phyloP scores from a whole-genome alignment of 345 rosid species.

The Triadica sebifera region DNA sequence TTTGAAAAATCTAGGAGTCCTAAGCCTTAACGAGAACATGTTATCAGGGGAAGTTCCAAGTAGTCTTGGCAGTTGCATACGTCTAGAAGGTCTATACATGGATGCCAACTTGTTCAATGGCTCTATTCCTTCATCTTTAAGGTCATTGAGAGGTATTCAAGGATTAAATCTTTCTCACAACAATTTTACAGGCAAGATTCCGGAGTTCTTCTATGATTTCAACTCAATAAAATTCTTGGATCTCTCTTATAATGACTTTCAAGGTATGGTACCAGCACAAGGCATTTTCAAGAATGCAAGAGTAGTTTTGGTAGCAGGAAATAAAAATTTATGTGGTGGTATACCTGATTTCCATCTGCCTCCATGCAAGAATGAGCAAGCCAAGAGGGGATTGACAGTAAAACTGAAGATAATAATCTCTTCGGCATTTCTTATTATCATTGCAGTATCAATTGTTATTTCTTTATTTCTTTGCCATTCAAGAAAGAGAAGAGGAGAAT shows the following conservation, averaged over 20 bases:
- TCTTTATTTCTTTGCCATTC: not conserved
- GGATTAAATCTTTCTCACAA: constrained; percentile 5
- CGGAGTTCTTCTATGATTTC: not conserved
- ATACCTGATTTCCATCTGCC: not conserved
- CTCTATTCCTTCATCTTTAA: constrained; percentile 1
- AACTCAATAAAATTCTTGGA: not conserved
- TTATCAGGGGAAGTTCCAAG: constrained; percentile 7
- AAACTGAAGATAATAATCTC: not conserved
- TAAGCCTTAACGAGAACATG: not conserved
- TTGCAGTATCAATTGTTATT: not conserved
- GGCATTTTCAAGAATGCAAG: not conserved
- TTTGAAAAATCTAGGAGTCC: not conserved
- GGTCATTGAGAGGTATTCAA: not conserved
- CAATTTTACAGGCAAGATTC: constrained; percentile 13
- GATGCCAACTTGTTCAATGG: constrained; percentile 1
- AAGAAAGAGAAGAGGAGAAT: not conserved
- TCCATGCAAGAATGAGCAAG: not conserved
- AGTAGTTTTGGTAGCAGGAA: constrained; percentile 6
- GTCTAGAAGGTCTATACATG: constrained; percentile 1
- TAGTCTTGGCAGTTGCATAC: constrained; percentile 2
- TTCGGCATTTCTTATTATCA: too few relatives aligned
- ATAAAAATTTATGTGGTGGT: constrained; percentile 1
- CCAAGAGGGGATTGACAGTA: not conserved
- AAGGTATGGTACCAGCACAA: not conserved
- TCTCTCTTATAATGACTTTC: constrained; percentile 6